Evolutionary conservation across 192 early-diverging fungal genomes (phyloP).

Genomic region (Chytriomyces sp.): DNA sequence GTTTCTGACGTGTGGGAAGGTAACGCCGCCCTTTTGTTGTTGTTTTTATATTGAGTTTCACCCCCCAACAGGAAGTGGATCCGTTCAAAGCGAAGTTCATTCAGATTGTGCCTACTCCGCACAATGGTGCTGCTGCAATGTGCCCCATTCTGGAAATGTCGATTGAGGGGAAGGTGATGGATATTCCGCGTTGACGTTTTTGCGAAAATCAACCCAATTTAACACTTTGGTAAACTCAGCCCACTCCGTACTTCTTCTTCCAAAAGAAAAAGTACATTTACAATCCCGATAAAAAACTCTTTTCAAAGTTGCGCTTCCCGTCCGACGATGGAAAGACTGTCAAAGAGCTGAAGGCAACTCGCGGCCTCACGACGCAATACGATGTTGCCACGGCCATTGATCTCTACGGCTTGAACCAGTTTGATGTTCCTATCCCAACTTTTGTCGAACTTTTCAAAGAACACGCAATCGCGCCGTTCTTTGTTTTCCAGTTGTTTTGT

Average conservation of each 20-base stretch:
- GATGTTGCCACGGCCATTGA: slow-evolving; percentile 67
- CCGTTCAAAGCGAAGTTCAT: slow-evolving; percentile 78
- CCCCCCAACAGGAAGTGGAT: slow-evolving; percentile 61
- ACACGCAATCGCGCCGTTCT: slow-evolving; percentile 98
- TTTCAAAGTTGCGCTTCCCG: slow-evolving; percentile 82
- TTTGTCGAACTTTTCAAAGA: slow-evolving; percentile 97
- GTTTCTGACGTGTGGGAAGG: slow-evolving; percentile 77
- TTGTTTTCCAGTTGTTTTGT: slow-evolving; percentile 99
- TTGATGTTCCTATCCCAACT: slow-evolving; percentile 91
- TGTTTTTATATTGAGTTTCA: neutral
- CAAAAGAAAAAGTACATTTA: slow-evolving; percentile 97
- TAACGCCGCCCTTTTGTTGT: slow-evolving; percentile 29
- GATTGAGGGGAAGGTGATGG: slow-evolving; percentile 45
- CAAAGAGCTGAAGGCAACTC: slow-evolving; percentile 65
- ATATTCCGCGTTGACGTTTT: slow-evolving; percentile 30
- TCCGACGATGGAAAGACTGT: slow-evolving; percentile 68
- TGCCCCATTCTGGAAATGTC: slow-evolving; percentile 70
- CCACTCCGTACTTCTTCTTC: slow-evolving; percentile 76
- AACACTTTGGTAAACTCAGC: neutral
- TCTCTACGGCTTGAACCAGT: slow-evolving; percentile 86
- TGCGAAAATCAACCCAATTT: slow-evolving; percentile 49
- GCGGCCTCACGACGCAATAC: slow-evolving; percentile 68
- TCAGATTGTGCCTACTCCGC: slow-evolving; percentile 81
- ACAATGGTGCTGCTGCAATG: slow-evolving; percentile 83
- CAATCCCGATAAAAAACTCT: slow-evolving; percentile 80